These are phyloP conservation scores for Fusarium burgessii DNA, from an alignment of 2,329 filamentous ascomycete genomes.

Conservation along the genomic window DNA sequence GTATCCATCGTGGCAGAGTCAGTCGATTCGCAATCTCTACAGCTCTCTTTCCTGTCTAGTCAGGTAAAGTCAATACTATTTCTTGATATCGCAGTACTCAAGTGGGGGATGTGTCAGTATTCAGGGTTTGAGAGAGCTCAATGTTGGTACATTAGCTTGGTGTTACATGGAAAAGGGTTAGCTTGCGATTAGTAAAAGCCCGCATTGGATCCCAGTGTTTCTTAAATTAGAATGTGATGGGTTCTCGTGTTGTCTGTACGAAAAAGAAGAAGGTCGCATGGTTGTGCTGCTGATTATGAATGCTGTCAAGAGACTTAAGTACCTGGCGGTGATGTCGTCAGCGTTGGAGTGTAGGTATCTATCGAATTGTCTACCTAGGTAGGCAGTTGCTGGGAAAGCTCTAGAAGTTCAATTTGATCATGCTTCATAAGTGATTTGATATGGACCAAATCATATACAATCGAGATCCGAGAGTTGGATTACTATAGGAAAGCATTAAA, in stretches of 20 bases:
- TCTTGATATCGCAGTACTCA: background rate
- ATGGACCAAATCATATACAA: background rate
- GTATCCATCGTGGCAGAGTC: conserved; percentile 2
- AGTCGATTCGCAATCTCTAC: background rate
- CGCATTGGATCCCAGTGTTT: background rate
- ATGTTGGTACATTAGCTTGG: background rate
- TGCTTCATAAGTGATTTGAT: conserved; percentile 35
- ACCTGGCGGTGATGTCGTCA: conserved; percentile 9
- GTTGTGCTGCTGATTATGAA: background rate
- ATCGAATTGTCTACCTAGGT: background rate
- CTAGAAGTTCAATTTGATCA: background rate
- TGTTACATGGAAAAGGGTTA: background rate
- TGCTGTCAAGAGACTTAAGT: background rate
- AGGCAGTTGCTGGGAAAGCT: conserved; percentile 17
- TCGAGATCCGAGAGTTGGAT: conserved; percentile 18
- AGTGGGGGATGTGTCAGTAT: background rate
- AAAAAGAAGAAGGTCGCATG: conserved; percentile 8
- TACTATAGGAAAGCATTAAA: background rate
- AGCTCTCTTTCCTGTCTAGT: background rate
- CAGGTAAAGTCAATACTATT: background rate
- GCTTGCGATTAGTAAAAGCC: background rate
- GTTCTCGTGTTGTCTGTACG: conserved; percentile 24
- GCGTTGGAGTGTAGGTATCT: background rate
- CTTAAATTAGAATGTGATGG: conserved; percentile 20
- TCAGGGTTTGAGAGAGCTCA: background rate